These are phyloP conservation scores for Chalciporus piperatus DNA, from an alignment of 768 basidiomycete genomes.

Conservation along the genomic window DNA sequence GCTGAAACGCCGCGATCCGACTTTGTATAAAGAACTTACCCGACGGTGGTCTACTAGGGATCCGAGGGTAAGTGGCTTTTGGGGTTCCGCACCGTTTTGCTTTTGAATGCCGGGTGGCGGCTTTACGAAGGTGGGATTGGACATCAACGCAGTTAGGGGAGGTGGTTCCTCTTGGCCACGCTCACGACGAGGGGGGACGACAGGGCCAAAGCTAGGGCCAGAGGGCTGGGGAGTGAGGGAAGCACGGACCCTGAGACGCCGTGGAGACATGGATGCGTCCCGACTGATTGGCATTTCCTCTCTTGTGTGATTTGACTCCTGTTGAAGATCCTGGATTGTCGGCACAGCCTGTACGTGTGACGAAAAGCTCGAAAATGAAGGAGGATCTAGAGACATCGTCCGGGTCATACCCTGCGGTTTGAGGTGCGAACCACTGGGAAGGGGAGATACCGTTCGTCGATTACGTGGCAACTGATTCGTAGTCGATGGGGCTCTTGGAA, in stretches of 20 bases:
- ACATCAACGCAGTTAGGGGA: conserved; percentile 54
- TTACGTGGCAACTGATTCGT: conserved; percentile 32
- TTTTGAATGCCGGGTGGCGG: conserved; percentile 42
- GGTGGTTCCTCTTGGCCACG: conserved; percentile 70
- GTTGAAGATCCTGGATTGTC: conserved; percentile 34
- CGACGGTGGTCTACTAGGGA: conserved; percentile 54
- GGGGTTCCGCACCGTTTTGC: conserved; percentile 17
- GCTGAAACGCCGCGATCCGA: not conserved
- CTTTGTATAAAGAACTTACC: conserved; percentile 37
- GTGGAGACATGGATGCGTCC: conserved; percentile 47
- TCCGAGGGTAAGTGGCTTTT: conserved; percentile 49
- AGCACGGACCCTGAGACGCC: conserved; percentile 54
- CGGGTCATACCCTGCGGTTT: conserved; percentile 42
- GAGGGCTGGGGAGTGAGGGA: conserved; percentile 70
- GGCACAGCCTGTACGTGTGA: conserved; percentile 27
- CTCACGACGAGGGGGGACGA: conserved; percentile 35
- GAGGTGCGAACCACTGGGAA: conserved; percentile 30
- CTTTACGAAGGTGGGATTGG: conserved; percentile 69
- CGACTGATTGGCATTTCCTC: conserved; percentile 27
- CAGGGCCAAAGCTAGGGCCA: conserved; percentile 41
- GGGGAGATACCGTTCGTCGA: conserved; percentile 45
- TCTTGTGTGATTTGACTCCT: conserved; percentile 17
- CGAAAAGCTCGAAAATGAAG: conserved; percentile 28
- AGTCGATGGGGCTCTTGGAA: conserved; percentile 26
- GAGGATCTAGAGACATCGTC: conserved; percentile 76